Evolutionary conservation across 371 early-diverging fungal genomes (phyloP).

Genomic region (Mucor mucedo): DNA sequence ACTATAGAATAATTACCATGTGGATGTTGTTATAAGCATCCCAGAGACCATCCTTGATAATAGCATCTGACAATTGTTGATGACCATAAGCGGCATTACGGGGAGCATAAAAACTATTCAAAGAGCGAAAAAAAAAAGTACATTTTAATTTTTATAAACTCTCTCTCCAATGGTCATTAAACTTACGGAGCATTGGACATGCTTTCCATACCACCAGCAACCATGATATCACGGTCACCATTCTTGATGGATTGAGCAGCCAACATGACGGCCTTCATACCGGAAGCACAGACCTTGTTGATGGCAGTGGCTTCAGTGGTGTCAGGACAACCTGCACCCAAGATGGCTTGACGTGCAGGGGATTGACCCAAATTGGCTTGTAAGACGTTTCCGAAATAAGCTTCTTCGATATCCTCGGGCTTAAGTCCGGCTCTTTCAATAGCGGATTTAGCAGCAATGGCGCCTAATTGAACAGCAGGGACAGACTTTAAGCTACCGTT

Average conservation of each 20-base stretch:
- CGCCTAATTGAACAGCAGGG: conserved; percentile 71
- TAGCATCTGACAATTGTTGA: conserved; percentile 80
- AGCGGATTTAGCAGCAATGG: conserved; percentile 55
- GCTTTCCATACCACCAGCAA: conserved; percentile 96
- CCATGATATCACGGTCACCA: conserved; percentile 67
- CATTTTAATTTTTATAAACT: background rate
- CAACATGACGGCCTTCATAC: conserved; percentile 87
- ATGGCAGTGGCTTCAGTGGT: conserved; percentile 86
- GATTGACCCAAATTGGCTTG: conserved; percentile 85
- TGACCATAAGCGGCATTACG: conserved; percentile 83
- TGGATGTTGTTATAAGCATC: conserved; percentile 90
- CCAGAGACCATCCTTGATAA: conserved; percentile 94
- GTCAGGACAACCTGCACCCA: conserved; percentile 77
- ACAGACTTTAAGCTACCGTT: conserved; percentile 70
- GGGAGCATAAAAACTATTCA: conserved; percentile 64
- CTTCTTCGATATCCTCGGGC: conserved; percentile 82
- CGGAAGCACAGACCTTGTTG: conserved; percentile 96
- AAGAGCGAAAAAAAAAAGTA: background rate
- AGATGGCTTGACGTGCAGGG: conserved; percentile 85
- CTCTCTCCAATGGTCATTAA: background rate
- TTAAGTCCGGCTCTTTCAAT: conserved; percentile 47
- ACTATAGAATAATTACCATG: conserved; percentile 21
- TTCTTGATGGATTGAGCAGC: conserved; percentile 72
- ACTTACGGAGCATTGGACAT: conserved; percentile 91
- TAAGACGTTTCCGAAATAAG: conserved; percentile 90